A percentile compares a stretch with the other conserved stretches of the same genome.
Conservation (phyloP, 2,329 filamentous ascomycete genomes). For the Aspergillus eucalypticola region DNA sequence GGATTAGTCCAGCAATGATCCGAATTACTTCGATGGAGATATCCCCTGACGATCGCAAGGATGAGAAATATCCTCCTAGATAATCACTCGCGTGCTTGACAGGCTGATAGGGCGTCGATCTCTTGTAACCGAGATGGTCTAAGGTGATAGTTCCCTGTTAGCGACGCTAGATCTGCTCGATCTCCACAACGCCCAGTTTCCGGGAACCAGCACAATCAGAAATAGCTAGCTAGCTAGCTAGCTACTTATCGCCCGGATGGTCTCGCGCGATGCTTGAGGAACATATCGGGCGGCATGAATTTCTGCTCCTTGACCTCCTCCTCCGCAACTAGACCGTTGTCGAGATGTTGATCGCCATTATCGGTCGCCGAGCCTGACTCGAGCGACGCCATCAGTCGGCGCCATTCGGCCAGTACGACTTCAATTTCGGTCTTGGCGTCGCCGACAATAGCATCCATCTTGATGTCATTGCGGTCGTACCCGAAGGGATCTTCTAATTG, state of each 20-base stretch:
- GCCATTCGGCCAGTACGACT: slow-evolving; percentile 62
- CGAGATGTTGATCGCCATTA: not conserved
- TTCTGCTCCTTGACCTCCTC: slow-evolving; percentile 6
- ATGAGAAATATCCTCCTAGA: not conserved
- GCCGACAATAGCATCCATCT: slow-evolving; percentile 66
- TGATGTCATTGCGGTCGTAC: slow-evolving; percentile 66
- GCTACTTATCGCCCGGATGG: slow-evolving; percentile 2
- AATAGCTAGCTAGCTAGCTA: not conserved
- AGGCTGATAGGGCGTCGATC: slow-evolving; percentile 2
- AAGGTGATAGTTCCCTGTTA: not conserved
- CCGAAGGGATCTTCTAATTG: slow-evolving; percentile 68
- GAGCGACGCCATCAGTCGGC: slow-evolving; percentile 28
- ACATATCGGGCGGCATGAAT: slow-evolving; percentile 34
- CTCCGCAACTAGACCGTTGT: not conserved
- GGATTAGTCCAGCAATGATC: not conserved
- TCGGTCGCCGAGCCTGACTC: slow-evolving; percentile 17
- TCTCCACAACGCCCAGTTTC: not conserved
- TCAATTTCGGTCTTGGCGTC: slow-evolving; percentile 60
- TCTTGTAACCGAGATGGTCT: not conserved
- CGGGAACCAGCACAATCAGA: not conserved
- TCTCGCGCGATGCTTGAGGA: slow-evolving; percentile 22
- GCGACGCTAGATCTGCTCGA: not conserved
- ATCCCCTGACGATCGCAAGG: slow-evolving; percentile 3
- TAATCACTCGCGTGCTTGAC: not conserved
- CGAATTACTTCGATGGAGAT: not conserved